Percentiles rank a stretch among this genome's conserved stretches.
Evolutionary conservation across 106 monocot species (phyloP).

Genomic region (Acanthochlamys bracteata): DNA sequence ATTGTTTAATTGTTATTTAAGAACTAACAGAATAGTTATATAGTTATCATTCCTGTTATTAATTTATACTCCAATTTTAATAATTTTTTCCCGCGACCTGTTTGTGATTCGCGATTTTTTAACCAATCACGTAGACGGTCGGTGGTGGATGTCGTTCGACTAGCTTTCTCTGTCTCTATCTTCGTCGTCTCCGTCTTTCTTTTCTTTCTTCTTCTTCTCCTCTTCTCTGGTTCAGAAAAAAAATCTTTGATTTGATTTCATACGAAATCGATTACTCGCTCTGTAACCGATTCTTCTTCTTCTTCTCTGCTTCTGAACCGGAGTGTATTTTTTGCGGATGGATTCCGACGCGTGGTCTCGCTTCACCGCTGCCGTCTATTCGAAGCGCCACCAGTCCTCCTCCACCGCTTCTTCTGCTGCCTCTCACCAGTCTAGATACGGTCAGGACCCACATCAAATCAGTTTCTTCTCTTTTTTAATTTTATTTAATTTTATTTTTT

Average conservation of each 20-base stretch:
- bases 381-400: conserved; percentile 44
- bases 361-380: conserved; percentile 29
- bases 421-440: conserved; percentile 46
- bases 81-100: too few relatives aligned
- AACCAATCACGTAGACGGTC: neutral
- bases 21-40: too few relatives aligned
- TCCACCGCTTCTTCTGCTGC: neutral
- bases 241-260: too few relatives aligned
- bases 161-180: neutral
- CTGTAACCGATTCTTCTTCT: neutral
- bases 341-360: conserved; percentile 60
- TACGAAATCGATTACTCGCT: too few relatives aligned
- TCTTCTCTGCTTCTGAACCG: neutral
- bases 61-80: too few relatives aligned
- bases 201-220: neutral
- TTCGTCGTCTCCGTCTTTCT: neutral
- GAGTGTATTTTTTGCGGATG: conserved; percentile 16
- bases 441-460: conserved; percentile 6
- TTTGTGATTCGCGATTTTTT: too few relatives aligned
- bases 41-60: too few relatives aligned
- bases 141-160: neutral
- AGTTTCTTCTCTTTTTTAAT: neutral
- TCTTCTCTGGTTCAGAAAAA: too few relatives aligned
- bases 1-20: too few relatives aligned
- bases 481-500: neutral